Evolutionary conservation across 2,329 filamentous ascomycete species (phyloP), one percentile per base, ranked within the genome.

Genomic region (Penicillium sp.): DNA sequence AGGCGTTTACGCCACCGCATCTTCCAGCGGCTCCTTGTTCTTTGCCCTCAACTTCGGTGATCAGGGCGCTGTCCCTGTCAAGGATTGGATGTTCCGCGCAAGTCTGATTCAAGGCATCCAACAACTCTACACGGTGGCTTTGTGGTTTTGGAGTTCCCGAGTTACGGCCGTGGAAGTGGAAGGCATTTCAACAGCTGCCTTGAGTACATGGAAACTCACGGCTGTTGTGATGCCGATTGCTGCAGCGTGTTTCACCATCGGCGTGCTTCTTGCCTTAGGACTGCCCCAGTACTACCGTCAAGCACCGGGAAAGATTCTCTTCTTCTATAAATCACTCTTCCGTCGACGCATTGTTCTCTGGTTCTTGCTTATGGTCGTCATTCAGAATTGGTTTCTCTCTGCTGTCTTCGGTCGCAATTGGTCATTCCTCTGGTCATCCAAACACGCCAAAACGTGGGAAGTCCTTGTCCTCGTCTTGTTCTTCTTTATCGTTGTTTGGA

Each of bases 1-100:
- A 2, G 85, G 77, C 4, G 64, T 85, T 23, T 89, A 89, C 65
- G 82, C 85, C 1, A 76, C 81, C 4, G 86, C 85, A 6, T 86
- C 85, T 5, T 80, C 84, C 11, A 83, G 82, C 37, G 86, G 86
- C 12, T 83, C 82, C 0, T 76, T 89, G 54, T 87, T 84, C 74
- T 89, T 89, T 63, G 81, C 85, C 2, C 78, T 87, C 49, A 88
- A 88, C 69, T 88, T 87, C 64, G 85, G 85, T 55, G 82, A 83
- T 61, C 84, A 86, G 74, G 83, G 81, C 41, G 84, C 84, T 45
- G 80, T 81, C 2, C 83, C 85, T 6, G 81, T 86, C 44, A 85
- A 82, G 66, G 78, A 83, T 33, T 88, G 85, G 85, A 84, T 85
- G n/a, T 86, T 84, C 73, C 81, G 86, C 53, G 86, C 86, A 15